phyloP scores from a whole-genome alignment of 345 rosid genomes.

The Triadica sebifera region DNA sequence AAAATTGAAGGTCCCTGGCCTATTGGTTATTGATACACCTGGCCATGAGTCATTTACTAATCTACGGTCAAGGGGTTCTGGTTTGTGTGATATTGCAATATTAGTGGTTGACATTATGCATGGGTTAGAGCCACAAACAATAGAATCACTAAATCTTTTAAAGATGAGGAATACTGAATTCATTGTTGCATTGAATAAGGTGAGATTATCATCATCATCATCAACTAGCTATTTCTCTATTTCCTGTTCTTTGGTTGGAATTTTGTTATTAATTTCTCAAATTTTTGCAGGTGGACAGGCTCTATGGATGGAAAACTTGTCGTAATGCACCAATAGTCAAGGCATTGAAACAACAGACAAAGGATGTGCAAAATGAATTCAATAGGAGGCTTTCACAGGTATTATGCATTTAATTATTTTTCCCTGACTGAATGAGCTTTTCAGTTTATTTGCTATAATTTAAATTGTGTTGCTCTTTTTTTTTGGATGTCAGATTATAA shows the following conservation, averaged over 20 bases:
- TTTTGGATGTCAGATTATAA: constrained; percentile 47
- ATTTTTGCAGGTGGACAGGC: constrained; percentile 75
- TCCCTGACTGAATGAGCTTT: not conserved
- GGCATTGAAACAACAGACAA: constrained; percentile 67
- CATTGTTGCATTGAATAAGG: constrained; percentile 94
- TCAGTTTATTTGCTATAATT: not conserved
- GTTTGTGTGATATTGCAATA: constrained; percentile 94
- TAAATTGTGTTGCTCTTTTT: constrained; percentile 1
- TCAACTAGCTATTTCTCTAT: not conserved
- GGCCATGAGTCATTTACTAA: constrained; percentile 92
- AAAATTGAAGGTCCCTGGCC: constrained; percentile 86
- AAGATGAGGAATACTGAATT: constrained; percentile 83
- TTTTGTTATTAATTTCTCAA: constrained; percentile 6
- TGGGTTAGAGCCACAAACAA: constrained; percentile 88
- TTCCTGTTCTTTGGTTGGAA: not conserved
- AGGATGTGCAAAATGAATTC: constrained; percentile 69
- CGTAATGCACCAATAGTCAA: constrained; percentile 72
- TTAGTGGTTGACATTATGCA: constrained; percentile 97
- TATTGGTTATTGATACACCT: constrained; percentile 96
- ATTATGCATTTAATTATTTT: constrained; percentile 6
- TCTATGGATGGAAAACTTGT: constrained; percentile 80
- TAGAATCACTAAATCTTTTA: constrained; percentile 86
- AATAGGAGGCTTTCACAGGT: constrained; percentile 67
- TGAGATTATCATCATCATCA: constrained; percentile 33
- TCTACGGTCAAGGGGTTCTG: constrained; percentile 88